A percentile compares a stretch with the other conserved stretches of the same genome.
phyloP scores from a whole-genome alignment of 176 grass and related monocot species.

The Oryza longistaminata region DNA sequence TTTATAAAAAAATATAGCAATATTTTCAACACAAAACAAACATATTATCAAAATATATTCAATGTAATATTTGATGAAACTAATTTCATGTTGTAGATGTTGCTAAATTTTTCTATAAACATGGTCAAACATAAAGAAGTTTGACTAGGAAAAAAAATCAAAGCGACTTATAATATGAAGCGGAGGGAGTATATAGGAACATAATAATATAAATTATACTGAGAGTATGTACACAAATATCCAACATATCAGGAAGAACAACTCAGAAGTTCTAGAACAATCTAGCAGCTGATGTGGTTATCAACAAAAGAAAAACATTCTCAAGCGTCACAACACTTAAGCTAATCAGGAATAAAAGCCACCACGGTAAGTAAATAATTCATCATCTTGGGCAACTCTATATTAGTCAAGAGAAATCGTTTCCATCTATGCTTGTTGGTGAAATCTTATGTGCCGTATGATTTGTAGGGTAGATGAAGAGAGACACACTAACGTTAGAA shows the following conservation, averaged over 20 bases:
- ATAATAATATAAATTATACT: background rate
- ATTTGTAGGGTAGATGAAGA: background rate
- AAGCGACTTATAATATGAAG: too few relatives aligned
- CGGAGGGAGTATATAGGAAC: background rate
- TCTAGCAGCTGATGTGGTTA: background rate
- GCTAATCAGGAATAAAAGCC: background rate
- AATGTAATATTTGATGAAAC: too few relatives aligned
- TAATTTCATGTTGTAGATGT: too few relatives aligned
- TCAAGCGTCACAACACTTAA: background rate
- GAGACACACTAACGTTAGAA: background rate
- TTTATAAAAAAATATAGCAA: too few relatives aligned
- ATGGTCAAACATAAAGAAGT: too few relatives aligned
- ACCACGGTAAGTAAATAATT: background rate
- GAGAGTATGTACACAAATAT: background rate
- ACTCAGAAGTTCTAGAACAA: background rate
- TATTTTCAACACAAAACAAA: too few relatives aligned
- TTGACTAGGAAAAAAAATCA: too few relatives aligned
- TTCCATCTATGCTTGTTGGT: background rate
- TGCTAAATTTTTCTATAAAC: too few relatives aligned
- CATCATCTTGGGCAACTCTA: background rate
- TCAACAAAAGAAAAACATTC: background rate
- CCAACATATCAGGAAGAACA: background rate
- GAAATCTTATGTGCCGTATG: background rate
- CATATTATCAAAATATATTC: too few relatives aligned
- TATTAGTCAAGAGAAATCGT: background rate